These are phyloP conservation scores for Quercus rubra DNA, from an alignment of 306 rosid genomes.

Conservation along the genomic window DNA sequence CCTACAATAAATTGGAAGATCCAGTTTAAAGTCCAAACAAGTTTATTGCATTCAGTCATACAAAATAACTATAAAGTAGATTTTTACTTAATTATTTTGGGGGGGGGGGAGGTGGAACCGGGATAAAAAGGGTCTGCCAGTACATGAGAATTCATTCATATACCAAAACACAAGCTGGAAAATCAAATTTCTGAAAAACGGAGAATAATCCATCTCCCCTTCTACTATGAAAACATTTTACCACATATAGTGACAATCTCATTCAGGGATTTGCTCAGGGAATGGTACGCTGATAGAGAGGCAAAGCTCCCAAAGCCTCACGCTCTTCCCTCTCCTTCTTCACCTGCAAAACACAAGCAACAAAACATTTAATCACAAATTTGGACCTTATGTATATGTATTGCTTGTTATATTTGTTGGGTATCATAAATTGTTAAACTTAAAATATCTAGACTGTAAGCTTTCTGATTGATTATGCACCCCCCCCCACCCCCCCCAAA, in stretches of 20 bases:
- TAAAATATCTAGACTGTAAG: not conserved
- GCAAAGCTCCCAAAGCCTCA: slow-evolving; percentile 91
- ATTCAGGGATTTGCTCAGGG: slow-evolving; percentile 52
- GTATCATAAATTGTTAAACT: not conserved
- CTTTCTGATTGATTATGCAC: not conserved
- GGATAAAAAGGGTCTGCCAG: not conserved
- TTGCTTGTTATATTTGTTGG: not conserved
- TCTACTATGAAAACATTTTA: slow-evolving; percentile 32
- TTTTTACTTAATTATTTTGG: slow-evolving; percentile 13
- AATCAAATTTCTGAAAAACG: slow-evolving; percentile 6
- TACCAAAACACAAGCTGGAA: slow-evolving; percentile 12
- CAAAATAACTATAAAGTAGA: not conserved
- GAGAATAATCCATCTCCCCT: slow-evolving; percentile 30
- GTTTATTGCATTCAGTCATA: not conserved
- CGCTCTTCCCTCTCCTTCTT: slow-evolving; percentile 88
- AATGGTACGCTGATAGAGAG: slow-evolving; percentile 80
- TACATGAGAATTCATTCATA: not conserved
- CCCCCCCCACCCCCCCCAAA: no score
- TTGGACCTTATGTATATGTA: not conserved
- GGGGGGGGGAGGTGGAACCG: not conserved
- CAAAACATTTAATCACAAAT: slow-evolving; percentile 15
- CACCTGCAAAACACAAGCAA: slow-evolving; percentile 53
- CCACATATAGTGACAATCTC: slow-evolving; percentile 26
- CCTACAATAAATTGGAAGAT: no score
- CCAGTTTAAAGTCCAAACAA: not conserved